Percentiles rank a stretch among this genome's conserved stretches.
Conservation (phyloP, 306 rosid genomes). For the Malus sylvestris region DNA sequence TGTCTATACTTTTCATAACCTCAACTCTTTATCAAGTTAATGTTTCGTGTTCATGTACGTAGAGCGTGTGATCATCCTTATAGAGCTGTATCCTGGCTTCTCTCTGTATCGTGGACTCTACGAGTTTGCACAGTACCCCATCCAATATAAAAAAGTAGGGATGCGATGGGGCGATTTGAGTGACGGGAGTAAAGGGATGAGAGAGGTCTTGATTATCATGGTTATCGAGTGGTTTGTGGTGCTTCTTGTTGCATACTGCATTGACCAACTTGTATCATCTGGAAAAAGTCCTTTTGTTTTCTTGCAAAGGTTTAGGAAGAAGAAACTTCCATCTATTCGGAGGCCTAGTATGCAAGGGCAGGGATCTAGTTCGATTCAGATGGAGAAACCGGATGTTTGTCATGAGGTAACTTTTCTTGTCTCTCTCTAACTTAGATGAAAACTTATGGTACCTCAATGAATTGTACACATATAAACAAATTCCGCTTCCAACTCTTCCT, state of each 20-base stretch:
- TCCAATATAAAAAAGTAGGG: slow-evolving; percentile 38
- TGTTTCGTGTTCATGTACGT: background rate
- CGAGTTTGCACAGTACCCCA: slow-evolving; percentile 57
- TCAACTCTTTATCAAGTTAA: too few relatives aligned
- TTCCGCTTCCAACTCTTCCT: background rate
- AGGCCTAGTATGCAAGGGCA: slow-evolving; percentile 49
- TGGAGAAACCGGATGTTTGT: slow-evolving; percentile 67
- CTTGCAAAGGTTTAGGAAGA: slow-evolving; percentile 53
- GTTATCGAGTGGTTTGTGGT: slow-evolving; percentile 60
- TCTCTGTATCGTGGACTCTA: slow-evolving; percentile 70
- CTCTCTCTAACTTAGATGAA: background rate
- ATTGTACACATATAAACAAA: background rate
- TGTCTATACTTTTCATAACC: too few relatives aligned
- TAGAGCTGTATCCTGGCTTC: slow-evolving; percentile 80
- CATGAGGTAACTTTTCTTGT: slow-evolving; percentile 59
- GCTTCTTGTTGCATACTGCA: slow-evolving; percentile 52
- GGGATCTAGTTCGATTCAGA: slow-evolving; percentile 56
- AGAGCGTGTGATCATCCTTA: slow-evolving; percentile 61
- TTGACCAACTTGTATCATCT: slow-evolving; percentile 53
- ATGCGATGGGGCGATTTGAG: slow-evolving; percentile 74
- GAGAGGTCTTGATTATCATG: slow-evolving; percentile 57
- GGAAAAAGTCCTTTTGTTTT: slow-evolving; percentile 55
- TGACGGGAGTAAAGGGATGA: slow-evolving; percentile 59
- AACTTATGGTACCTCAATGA: background rate
- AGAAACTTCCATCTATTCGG: slow-evolving; percentile 32